phyloP scores from a whole-genome alignment of 2,329 filamentous ascomycete genomes.

The Fusarium coicis region DNA sequence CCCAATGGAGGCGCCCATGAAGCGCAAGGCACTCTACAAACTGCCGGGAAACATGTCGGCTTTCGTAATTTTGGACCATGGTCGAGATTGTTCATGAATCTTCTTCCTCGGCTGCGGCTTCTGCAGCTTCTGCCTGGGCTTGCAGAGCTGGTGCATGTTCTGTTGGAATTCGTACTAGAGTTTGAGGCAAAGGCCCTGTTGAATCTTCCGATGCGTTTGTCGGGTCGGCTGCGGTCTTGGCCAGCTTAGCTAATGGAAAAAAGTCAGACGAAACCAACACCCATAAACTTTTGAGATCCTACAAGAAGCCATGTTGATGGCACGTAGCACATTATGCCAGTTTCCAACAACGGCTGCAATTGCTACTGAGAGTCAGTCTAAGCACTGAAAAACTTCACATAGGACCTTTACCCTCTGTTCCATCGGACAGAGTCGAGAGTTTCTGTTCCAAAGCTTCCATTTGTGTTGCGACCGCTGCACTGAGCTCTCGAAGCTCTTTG shows the following conservation, averaged over 20 bases:
- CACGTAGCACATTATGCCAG: conserved; percentile 87
- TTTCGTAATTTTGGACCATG: not conserved
- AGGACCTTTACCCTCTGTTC: conserved; percentile 75
- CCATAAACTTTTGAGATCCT: conserved; percentile 49
- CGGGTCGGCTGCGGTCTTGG: conserved; percentile 63
- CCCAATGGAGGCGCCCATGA: not conserved
- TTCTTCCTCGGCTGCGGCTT: conserved; percentile 56
- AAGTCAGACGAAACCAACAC: not conserved
- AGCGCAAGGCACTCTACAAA: not conserved
- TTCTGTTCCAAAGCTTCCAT: conserved; percentile 87
- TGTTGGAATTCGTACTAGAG: conserved; percentile 85
- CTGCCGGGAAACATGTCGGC: too few species aligned
- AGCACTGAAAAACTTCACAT: not conserved
- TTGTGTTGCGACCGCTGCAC: conserved; percentile 79
- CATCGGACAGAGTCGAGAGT: conserved; percentile 79
- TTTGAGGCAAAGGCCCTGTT: conserved; percentile 74
- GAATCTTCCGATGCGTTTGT: conserved; percentile 54
- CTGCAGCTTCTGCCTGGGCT: conserved; percentile 65
- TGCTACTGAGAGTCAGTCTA: conserved; percentile 60
- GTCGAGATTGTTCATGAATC: conserved; percentile 31
- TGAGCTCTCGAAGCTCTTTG: conserved; percentile 81
- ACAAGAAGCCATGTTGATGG: conserved; percentile 89
- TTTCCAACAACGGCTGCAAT: conserved; percentile 87
- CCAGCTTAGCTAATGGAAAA: conserved; percentile 69
- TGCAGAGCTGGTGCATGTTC: conserved; percentile 76